These are phyloP conservation scores for Litchi chinensis DNA, from an alignment of 345 rosid genomes.

Conservation along the genomic window DNA sequence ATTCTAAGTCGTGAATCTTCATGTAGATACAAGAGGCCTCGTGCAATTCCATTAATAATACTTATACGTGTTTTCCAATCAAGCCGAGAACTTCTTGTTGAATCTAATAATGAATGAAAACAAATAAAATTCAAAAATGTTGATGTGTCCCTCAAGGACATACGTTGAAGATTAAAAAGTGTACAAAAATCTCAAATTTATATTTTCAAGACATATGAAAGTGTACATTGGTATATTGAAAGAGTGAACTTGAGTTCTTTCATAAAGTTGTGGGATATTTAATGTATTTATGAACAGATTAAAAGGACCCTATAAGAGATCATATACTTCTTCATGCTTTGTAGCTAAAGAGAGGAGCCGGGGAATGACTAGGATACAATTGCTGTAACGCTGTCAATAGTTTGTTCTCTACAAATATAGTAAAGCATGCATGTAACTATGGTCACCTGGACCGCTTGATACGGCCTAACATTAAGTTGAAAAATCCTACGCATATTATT, in stretches of 20 bases:
- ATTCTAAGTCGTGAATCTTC: conserved; percentile 44
- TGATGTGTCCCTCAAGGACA: too few species aligned
- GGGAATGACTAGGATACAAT: background rate
- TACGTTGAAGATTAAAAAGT: too few species aligned
- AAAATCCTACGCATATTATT: background rate
- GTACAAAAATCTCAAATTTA: too few species aligned
- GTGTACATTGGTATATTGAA: too few species aligned
- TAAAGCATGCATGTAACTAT: background rate
- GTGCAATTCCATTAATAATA: conserved; percentile 41
- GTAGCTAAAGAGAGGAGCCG: background rate
- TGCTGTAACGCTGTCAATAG: background rate
- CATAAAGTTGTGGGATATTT: too few species aligned
- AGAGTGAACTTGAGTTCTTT: background rate
- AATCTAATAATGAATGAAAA: background rate
- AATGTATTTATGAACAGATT: too few species aligned
- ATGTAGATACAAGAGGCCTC: conserved; percentile 43
- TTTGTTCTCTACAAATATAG: too few species aligned
- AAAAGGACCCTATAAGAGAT: too few species aligned
- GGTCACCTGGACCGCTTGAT: too few species aligned
- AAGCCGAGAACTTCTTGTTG: background rate
- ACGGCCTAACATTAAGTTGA: background rate
- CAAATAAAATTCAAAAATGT: background rate
- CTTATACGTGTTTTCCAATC: conserved; percentile 30
- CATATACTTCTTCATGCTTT: too few species aligned
- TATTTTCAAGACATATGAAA: too few species aligned